Evolutionary conservation across 73 alveolate genomes (phyloP).

Genomic region (Tetrahymena malaccensis): DNA sequence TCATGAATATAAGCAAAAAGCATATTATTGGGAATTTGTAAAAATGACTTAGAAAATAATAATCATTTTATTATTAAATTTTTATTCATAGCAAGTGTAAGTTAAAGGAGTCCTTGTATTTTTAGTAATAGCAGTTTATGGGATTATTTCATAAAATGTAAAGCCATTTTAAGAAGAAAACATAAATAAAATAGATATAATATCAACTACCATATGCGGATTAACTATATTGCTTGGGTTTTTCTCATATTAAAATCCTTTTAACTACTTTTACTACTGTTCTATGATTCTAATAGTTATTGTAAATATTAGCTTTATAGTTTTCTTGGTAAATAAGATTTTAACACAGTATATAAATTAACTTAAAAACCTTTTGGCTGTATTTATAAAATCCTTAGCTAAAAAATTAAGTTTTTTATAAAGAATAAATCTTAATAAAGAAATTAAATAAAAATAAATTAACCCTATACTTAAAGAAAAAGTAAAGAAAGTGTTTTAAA

Average conservation of each 20-base stretch:
- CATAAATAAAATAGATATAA: neutral
- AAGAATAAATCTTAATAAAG: neutral
- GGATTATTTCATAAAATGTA: neutral
- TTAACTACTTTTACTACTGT: neutral
- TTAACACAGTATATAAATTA: too few species aligned
- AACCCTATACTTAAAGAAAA: neutral
- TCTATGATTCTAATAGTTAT: neutral
- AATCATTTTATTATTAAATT: neutral
- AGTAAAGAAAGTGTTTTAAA: neutral
- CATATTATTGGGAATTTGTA: constrained; percentile 21
- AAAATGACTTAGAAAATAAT: constrained; percentile 5
- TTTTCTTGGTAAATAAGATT: too few species aligned
- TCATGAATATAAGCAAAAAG: constrained; percentile 2
- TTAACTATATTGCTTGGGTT: neutral
- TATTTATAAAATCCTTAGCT: too few species aligned
- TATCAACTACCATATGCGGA: neutral
- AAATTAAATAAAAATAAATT: too few species aligned
- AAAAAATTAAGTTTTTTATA: too few species aligned
- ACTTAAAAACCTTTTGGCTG: too few species aligned
- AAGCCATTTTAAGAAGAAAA: neutral
- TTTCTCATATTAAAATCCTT: neutral
- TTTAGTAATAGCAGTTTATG: neutral
- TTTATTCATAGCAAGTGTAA: neutral
- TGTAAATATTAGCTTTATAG: neutral
- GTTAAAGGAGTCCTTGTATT: neutral